These are phyloP conservation scores for Mycena capillaripes DNA, from an alignment of 768 basidiomycete genomes.

Conservation along the genomic window DNA sequence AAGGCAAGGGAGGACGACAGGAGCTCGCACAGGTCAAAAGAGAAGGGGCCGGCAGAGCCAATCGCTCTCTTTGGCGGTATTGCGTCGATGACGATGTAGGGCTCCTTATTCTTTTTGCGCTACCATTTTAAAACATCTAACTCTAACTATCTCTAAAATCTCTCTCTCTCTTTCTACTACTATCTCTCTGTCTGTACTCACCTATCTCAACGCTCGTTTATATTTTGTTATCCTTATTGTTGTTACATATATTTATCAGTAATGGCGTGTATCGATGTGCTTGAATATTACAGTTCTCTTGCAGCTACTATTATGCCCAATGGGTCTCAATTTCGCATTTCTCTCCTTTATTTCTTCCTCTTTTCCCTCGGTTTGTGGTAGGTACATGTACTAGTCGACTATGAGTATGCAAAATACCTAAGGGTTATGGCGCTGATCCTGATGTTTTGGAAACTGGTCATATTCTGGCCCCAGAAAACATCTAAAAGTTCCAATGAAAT, in stretches of 20 bases:
- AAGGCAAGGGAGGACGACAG: constrained; percentile 49
- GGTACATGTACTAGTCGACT: no score
- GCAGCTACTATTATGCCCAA: background rate
- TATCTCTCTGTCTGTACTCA: background rate
- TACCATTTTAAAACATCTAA: background rate
- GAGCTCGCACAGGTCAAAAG: constrained; percentile 40
- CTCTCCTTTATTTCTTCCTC: no score
- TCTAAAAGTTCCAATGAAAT: no score
- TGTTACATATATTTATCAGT: background rate
- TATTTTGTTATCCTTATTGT: background rate
- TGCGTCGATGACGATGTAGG: constrained; percentile 24
- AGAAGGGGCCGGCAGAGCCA: constrained; percentile 26
- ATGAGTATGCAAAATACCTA: no score
- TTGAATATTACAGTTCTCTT: no score
- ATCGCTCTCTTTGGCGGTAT: constrained; percentile 40
- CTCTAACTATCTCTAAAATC: no score
- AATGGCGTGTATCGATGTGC: background rate
- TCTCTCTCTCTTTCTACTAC: no score
- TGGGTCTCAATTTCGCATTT: no score
- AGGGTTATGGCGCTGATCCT: no score
- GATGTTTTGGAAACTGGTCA: no score
- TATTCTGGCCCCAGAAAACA: no score
- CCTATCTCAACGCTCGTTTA: background rate
- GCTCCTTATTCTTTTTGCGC: background rate
- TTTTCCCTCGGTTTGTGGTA: no score